Evolutionary conservation across 768 basidiomycete genomes (phyloP).

Genomic region (Obba rivulosa): DNA sequence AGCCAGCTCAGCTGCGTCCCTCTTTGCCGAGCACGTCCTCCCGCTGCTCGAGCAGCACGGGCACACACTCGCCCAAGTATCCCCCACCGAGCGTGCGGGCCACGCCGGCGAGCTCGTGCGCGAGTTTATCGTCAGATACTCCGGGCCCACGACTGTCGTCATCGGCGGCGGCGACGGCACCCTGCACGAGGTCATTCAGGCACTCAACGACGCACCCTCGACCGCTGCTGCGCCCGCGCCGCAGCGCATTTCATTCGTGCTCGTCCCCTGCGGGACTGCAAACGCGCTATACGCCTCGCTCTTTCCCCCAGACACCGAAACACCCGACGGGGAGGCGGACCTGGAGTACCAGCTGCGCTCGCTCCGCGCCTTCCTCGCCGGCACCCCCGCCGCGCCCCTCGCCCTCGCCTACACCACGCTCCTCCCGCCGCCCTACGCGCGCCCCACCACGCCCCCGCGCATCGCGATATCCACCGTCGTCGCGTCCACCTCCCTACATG

Average conservation of each 20-base stretch:
- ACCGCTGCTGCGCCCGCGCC: constrained; percentile 3
- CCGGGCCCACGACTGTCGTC: constrained; percentile 40
- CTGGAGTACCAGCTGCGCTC: constrained; percentile 49
- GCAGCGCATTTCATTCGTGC: constrained; percentile 37
- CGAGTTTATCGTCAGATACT: constrained; percentile 31
- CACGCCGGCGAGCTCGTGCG: constrained; percentile 50
- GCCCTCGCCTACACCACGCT: constrained; percentile 51
- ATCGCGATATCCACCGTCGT: constrained; percentile 68
- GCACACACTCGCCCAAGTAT: constrained; percentile 33
- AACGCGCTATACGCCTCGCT: constrained; percentile 85
- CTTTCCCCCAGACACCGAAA: constrained; percentile 62
- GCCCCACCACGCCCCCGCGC: constrained; percentile 5
- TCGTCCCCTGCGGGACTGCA: constrained; percentile 81
- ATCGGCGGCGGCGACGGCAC: constrained; percentile 90
- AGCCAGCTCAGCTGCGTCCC: constrained; percentile 44
- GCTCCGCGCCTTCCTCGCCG: constrained; percentile 44
- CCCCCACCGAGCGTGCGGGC: constrained; percentile 44
- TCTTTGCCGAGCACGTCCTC: constrained; percentile 57
- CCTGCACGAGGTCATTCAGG: constrained; percentile 80
- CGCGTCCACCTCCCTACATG: constrained; percentile 80
- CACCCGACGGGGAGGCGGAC: constrained; percentile 17
- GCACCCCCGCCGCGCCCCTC: constrained; percentile 31
- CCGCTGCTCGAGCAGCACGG: constrained; percentile 49
- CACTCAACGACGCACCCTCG: constrained; percentile 26
- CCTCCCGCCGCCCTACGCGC: constrained; percentile 25